These are phyloP conservation scores for Talaromyces verruculosus DNA, from an alignment of 2,329 filamentous ascomycete genomes.

Conservation along the genomic window DNA sequence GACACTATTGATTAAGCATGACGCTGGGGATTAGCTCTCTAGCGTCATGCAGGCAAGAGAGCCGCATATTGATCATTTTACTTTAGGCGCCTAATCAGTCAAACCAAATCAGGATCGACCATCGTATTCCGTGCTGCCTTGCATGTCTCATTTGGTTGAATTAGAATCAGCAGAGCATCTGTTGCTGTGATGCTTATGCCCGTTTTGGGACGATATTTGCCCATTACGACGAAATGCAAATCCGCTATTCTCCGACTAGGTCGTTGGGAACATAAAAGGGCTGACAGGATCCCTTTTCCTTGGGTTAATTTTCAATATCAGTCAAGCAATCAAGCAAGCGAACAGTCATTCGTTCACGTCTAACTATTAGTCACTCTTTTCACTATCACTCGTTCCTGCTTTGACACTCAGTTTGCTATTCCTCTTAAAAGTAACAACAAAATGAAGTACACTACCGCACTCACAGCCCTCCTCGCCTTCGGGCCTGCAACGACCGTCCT, in stretches of 20 bases:
- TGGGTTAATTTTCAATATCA: background rate
- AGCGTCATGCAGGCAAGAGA: background rate
- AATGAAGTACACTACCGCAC: conserved; percentile 19
- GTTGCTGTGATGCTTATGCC: background rate
- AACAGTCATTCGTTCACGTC: conserved; percentile 15
- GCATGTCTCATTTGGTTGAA: background rate
- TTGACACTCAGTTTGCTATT: background rate
- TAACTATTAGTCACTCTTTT: conserved; percentile 19
- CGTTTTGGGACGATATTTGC: background rate
- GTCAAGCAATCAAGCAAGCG: background rate
- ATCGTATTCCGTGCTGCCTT: background rate
- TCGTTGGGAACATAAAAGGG: conserved; percentile 19
- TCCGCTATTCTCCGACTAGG: background rate
- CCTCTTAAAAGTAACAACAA: background rate
- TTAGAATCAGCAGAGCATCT: background rate
- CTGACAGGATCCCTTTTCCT: background rate
- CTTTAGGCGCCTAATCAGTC: background rate
- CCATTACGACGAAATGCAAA: background rate
- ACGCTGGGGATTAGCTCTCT: background rate
- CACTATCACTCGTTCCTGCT: background rate
- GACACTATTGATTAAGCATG: conserved; percentile 1
- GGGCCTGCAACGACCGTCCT: conserved; percentile 16
- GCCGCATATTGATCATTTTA: background rate
- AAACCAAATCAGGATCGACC: conserved; percentile 9
- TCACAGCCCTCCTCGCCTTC: conserved; percentile 17